A percentile compares a stretch with the other conserved stretches of the same genome.
Evolutionary conservation across 805 yeast genomes (phyloP).

Genomic region (Saccharomycopsis amapae): DNA sequence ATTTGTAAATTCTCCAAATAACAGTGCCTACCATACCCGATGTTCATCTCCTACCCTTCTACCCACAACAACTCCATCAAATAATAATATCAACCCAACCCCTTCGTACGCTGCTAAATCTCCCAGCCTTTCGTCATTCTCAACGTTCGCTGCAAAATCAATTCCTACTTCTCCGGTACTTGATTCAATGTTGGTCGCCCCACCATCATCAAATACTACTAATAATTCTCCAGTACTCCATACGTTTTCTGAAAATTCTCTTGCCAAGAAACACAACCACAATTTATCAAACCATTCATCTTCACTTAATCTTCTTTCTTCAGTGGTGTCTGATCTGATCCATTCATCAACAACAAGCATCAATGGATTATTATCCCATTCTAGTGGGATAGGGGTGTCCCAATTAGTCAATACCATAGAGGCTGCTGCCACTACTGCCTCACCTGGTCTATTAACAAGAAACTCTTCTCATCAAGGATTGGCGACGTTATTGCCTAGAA

Average conservation of each 20-base stretch:
- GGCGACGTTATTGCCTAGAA: slow-evolving; percentile 8
- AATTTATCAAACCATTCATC: too few relatives aligned
- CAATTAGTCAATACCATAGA: too few relatives aligned
- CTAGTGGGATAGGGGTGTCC: too few relatives aligned
- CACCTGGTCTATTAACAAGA: slow-evolving; percentile 7
- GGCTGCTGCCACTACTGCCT: slow-evolving; percentile 6
- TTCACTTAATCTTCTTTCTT: too few relatives aligned
- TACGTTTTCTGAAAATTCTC: too few relatives aligned
- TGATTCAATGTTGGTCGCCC: slow-evolving; percentile 3
- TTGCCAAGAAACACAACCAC: too few relatives aligned
- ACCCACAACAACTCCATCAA: not conserved
- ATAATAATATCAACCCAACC: slow-evolving; percentile 5
- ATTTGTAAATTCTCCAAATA: not conserved
- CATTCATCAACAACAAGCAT: too few relatives aligned
- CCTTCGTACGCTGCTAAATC: slow-evolving; percentile 9
- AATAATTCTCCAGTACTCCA: too few relatives aligned
- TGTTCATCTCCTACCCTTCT: too few relatives aligned
- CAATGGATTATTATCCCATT: too few relatives aligned
- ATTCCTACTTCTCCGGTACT: slow-evolving; percentile 19
- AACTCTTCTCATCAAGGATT: not conserved
- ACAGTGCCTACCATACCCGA: too few relatives aligned
- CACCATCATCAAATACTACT: not conserved
- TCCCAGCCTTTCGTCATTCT: slow-evolving; percentile 17
- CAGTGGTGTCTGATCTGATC: too few relatives aligned
- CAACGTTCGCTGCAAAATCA: slow-evolving; percentile 9